Conservation (phyloP, 2,329 filamentous ascomycete species). For the Aspergillus chevalieri region DNA sequence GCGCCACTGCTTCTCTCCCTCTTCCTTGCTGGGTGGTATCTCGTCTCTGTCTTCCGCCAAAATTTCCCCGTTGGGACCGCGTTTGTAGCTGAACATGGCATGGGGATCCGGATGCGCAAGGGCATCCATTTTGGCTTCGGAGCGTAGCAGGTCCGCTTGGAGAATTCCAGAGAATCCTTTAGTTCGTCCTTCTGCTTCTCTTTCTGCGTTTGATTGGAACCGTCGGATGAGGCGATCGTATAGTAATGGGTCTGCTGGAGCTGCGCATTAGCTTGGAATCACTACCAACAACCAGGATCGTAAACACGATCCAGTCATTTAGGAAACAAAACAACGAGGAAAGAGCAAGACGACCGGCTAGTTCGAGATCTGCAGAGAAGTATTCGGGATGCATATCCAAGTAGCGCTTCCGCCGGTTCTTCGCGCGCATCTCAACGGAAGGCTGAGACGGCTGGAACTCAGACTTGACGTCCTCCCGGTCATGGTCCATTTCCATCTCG, state of each 20-base stretch:
- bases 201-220: slow-evolving; percentile 67
- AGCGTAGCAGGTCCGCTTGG: slow-evolving; percentile 68
- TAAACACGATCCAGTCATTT: slow-evolving; percentile 11
- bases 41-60: slow-evolving; percentile 55
- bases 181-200: slow-evolving; percentile 63
- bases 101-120: slow-evolving; percentile 50
- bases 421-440: slow-evolving; percentile 48
- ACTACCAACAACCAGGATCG: slow-evolving; percentile 7
- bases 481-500: slow-evolving; percentile 5
- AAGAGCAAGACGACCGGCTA: slow-evolving; percentile 48
- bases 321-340: slow-evolving; percentile 12
- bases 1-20: slow-evolving; percentile 63
- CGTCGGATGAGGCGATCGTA: slow-evolving; percentile 75
- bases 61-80: slow-evolving; percentile 51
- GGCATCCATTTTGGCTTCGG: slow-evolving; percentile 67
- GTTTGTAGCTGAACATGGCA: slow-evolving; percentile 45
- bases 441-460: slow-evolving; percentile 19
- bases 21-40: slow-evolving; percentile 54
- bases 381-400: slow-evolving; percentile 68
- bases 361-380: slow-evolving; percentile 58
- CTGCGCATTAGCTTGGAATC: slow-evolving; percentile 21
- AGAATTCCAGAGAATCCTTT: slow-evolving; percentile 76
- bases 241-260: slow-evolving; percentile 61
- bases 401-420: slow-evolving; percentile 74
- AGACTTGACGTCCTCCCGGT: slow-evolving; percentile 1